Evolutionary conservation across 2,329 filamentous ascomycete species (phyloP).

Genomic region (Neopestalotiopsis rosae): DNA sequence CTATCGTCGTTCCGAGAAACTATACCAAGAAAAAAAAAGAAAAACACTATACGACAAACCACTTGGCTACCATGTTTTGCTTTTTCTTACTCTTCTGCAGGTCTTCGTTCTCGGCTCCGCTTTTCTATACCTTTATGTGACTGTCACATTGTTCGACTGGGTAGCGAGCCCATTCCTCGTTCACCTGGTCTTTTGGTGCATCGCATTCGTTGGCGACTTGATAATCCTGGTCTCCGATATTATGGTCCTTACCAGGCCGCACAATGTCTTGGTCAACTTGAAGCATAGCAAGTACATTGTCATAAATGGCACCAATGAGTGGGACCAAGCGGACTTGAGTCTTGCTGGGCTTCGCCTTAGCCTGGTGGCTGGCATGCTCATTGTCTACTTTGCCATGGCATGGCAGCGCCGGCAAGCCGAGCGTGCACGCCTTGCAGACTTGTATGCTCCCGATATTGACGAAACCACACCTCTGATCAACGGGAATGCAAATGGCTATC

Average conservation of each 20-base stretch:
- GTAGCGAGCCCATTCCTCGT: slow-evolving; percentile 79
- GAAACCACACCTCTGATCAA: slow-evolving; percentile 70
- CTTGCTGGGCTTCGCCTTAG: slow-evolving; percentile 73
- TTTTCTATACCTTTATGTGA: slow-evolving; percentile 85
- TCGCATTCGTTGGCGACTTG: slow-evolving; percentile 75
- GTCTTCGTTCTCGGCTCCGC: slow-evolving; percentile 85
- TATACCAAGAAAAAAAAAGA: background rate
- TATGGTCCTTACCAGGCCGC: slow-evolving; percentile 69
- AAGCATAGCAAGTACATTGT: slow-evolving; percentile 45
- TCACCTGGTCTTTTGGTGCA: slow-evolving; percentile 80
- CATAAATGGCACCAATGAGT: slow-evolving; percentile 42
- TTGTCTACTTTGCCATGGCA: slow-evolving; percentile 63
- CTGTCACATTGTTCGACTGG: slow-evolving; percentile 86
- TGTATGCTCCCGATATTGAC: slow-evolving; percentile 44
- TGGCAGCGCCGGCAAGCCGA: slow-evolving; percentile 47
- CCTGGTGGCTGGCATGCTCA: slow-evolving; percentile 64
- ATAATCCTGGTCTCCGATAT: slow-evolving; percentile 73
- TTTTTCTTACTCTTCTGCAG: slow-evolving; percentile 48
- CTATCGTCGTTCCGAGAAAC: background rate
- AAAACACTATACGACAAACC: background rate
- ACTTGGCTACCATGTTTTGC: slow-evolving; percentile 5
- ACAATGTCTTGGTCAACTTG: slow-evolving; percentile 64
- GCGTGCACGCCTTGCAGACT: slow-evolving; percentile 46
- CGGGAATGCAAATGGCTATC: slow-evolving; percentile 29
- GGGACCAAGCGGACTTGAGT: slow-evolving; percentile 69